These are phyloP conservation scores for Eimeria necatrix DNA, from an alignment of 169 alveolate genomes.

Conservation along the genomic window DNA sequence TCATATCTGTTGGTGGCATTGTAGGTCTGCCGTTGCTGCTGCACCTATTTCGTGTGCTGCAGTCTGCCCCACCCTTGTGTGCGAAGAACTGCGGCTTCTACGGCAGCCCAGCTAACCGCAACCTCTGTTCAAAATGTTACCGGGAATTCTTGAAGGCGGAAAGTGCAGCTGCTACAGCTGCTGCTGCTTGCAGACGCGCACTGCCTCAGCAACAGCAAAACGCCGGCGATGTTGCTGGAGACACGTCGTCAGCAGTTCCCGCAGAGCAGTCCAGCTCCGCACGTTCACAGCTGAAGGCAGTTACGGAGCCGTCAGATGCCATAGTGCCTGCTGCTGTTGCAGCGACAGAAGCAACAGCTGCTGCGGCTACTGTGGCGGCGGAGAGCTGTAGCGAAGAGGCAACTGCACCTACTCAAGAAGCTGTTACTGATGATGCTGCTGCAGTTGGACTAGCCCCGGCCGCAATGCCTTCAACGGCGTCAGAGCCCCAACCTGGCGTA, in stretches of 20 bases:
- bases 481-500: conserved; percentile 36
- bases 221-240: not conserved
- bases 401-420: not conserved
- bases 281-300: not conserved
- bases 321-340: conserved; percentile 28
- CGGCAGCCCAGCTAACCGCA: conserved; percentile 94
- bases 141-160: conserved; percentile 89
- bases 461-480: not conserved
- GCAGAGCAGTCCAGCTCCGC: not conserved
- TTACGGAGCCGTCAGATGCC: conserved; percentile 23
- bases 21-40: not conserved
- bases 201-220: conserved; percentile 61
- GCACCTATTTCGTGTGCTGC: conserved; percentile 24
- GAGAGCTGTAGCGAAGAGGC: not conserved
- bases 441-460: conserved; percentile 33
- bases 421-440: not conserved
- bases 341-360: conserved; percentile 17
- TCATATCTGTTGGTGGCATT: not conserved
- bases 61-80: conserved; percentile 89
- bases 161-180: conserved; percentile 57
- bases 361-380: conserved; percentile 23
- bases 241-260: conserved; percentile 11
- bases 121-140: conserved; percentile 94
- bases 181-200: conserved; percentile 62
- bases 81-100: conserved; percentile 95